Evolutionary conservation across 1,139 yeast species (phyloP), one percentile per base, ranked within the genome.

Genomic region (Protomyces pachydermus): DNA sequence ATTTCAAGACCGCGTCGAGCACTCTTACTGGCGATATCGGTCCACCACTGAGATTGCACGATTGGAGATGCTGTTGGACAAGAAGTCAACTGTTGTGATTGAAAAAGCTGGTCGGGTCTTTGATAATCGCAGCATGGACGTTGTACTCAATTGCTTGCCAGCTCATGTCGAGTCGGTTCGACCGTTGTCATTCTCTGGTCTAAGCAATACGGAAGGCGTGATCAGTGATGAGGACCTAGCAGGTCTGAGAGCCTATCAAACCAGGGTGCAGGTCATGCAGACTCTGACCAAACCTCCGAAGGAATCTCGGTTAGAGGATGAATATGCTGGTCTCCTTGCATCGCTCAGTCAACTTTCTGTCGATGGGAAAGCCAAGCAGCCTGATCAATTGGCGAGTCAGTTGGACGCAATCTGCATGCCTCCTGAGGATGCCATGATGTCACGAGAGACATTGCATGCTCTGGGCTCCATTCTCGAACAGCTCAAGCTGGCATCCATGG

Each of bases 1-100:
- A 16, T 83, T 86, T 69, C 39, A 62, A 67, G 32, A 61, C 70
- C 60, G 70, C 63, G 53, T 67, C 68, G 54, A 67, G 16, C 51
- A 60, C n/a, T 65, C 69, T 42, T 28, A 64, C 37, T 65, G 68
- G 62, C 67, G 64, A 38, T 20, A 25, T 16, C 38, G 54, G 12
- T 38, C 62, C 12, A 38, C 23, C 12, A 25, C 25, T 3, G 45
- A 52, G 32, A 39, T 58, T 12, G 32, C 34, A 39, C 16, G 48
- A 6, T 3, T 58, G 45, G 50, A 58, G 28, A 51, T 58, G 10
- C 42, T 58, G 8, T 42, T 58, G 14, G 62, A 58, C 56, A 58
- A 58, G 48, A 42, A 42, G 48, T 10, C 48, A 6, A 16, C 23
- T 16, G 48, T 20, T 16, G 14, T 4, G 12, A 5, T 42, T n/a